Base-by-base conservation (phyloP, 2,329 filamentous ascomycete genomes). In the Penicillium olsonii region DNA sequence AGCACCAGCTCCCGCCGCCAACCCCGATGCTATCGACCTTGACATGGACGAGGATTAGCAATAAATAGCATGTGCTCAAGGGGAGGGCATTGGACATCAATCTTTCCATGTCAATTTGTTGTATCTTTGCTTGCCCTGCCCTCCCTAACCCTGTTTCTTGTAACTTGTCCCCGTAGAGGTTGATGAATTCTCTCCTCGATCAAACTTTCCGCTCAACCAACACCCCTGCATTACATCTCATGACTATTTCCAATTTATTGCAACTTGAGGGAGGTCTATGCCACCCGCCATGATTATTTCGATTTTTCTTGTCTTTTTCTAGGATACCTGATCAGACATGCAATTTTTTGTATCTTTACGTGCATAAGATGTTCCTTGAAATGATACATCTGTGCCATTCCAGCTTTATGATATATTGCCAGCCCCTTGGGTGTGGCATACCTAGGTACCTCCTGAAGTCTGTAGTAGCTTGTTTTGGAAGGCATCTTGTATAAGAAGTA, bases 11-110 rank as follows among this genome's bases (percentile, higher is more conserved):
- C 34, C 68, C 15, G 74, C 78, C 11, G 78, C 81, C 5, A 96
- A 96, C 65, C 90, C 91, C 2, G 91, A 96, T 65, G 90, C 88
- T 19, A 94, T 96, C 67, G 88, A 94, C 69, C 85, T 88, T 72
- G 85, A 75, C 39, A 71, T 71, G 68, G 67, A 70, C 52, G 67
- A 63, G 17, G 67, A 70, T 17, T 68, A 65, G 45, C 26, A 19
- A 27, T n/a, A 24, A 19, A 27, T n/a, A 24, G 15, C 9, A 42
- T 33, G 29, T 40, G 18, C n/a, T 18, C 7, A 15, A 39, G 35
- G 27, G 35, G 14, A 40, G 44, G 26, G 12, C 8, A 34, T 27
- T 17, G 11, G 22, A 40, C 22, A 29, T 29, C 14, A 17, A 45
- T n/a, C 2, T 14, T 24, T 34, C 45, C 19, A n/a, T 27, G 6